Conservation (phyloP, 1,284 basidiomycete species). For the Cryptococcus sp. region DNA sequence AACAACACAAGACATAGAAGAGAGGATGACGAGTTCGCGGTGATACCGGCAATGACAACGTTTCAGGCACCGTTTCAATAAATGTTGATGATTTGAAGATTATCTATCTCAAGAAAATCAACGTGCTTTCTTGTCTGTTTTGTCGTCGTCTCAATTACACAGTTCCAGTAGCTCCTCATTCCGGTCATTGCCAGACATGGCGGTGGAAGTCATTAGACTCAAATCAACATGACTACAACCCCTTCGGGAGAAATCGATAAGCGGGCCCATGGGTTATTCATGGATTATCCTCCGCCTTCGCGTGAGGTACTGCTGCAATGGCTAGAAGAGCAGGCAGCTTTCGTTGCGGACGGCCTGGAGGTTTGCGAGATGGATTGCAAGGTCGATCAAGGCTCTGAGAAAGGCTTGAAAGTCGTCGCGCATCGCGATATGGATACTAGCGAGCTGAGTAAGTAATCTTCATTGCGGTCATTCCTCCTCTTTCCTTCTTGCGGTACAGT, state of each 20-base stretch:
- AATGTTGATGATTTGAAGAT: too few species aligned
- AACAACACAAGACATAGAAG: too few species aligned
- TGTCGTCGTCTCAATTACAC: too few species aligned
- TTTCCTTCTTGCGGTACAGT: not conserved
- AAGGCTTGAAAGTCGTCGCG: constrained; percentile 12
- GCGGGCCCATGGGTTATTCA: constrained; percentile 4
- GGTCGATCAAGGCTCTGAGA: not conserved
- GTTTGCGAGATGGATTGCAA: constrained; percentile 14
- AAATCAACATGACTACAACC: too few species aligned
- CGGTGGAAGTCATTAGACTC: too few species aligned
- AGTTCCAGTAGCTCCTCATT: too few species aligned
- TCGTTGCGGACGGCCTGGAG: constrained; percentile 7
- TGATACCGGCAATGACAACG: too few species aligned
- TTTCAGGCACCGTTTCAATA: too few species aligned
- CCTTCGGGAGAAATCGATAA: not conserved
- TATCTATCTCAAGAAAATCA: too few species aligned
- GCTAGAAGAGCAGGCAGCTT: constrained; percentile 21
- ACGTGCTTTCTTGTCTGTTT: too few species aligned
- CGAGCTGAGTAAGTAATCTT: constrained; percentile 16
- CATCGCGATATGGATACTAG: constrained; percentile 9
- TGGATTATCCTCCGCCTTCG: constrained; percentile 21
- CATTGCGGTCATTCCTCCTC: not conserved
- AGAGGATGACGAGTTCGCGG: too few species aligned
- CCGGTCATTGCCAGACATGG: too few species aligned
- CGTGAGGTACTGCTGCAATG: constrained; percentile 17